Evolutionary conservation across 129 eudicot species (phyloP), one percentile per base, ranked within the genome.

Genomic region (Ambrosia artemisiifolia): DNA sequence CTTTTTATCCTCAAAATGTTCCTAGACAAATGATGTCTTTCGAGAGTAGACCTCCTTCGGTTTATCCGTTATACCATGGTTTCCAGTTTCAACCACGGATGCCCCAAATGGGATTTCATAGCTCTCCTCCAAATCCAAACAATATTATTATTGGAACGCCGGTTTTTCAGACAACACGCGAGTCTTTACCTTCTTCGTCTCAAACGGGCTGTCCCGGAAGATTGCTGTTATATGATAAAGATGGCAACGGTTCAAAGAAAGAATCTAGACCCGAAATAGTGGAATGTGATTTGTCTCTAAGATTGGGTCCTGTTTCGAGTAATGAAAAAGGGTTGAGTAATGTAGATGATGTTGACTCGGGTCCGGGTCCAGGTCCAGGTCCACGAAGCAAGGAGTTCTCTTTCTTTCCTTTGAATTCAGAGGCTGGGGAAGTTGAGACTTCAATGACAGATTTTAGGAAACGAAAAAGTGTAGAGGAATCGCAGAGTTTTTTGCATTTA

Each of bases 61-160:
- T 85, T n/a, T 84, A 86, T 73, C 91, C 97, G 17, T 79, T 84
- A 87, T 87, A 85, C 75, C 81, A 83, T 67, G 91, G 91, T 49
- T 71, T 61, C 64, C 80, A 78, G 44, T 79, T 83, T 65, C 85
- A 77, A 40, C 80, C 87, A 13, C 69, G 69, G 60, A 65, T 71
- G 33, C 67, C 87, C 2, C 72, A n/a, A 71, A 30, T 49, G 55
- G 78, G 73, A 38, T 64, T 60, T 59, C 81, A 65, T 3, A 43
- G 67, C 19, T 73, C 78, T 16, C 67, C 71, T 14, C 56, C 54
- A 13, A 63, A n/a, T 30, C 69, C 88, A 0, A 79, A 60, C 42
- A 69, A 70, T 34, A 73, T 86, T 53, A 86, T 88, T 33, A 70
- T 88, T 67, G 97, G 97, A 40, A 85, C 71, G 24, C 96, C 97